Evolutionary conservation across 148 eudicot species (phyloP).

Genomic region (Rhododendron kiyosumense): DNA sequence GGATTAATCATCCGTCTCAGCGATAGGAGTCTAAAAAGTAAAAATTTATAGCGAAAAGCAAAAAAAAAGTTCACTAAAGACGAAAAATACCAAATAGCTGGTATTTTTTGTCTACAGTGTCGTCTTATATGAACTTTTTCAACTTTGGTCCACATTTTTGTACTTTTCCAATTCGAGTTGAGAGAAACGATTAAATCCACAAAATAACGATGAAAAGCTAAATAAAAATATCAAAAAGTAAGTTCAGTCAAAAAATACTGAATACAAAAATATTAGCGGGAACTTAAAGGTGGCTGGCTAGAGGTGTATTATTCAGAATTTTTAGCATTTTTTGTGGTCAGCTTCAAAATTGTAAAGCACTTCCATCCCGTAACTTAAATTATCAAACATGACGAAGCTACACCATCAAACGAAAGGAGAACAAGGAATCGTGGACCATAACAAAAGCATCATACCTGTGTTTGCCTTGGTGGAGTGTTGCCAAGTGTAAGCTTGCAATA

Average conservation of each 20-base stretch:
- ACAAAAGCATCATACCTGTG: conserved; percentile 50
- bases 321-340: neutral
- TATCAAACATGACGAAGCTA: neutral
- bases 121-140: too few relatives aligned
- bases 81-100: too few relatives aligned
- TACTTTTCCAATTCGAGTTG: too few relatives aligned
- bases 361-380: neutral
- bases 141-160: too few relatives aligned
- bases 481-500: conserved; percentile 97
- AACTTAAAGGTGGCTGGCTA: neutral
- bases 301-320: neutral
- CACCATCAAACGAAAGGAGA: neutral
- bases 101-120: too few relatives aligned
- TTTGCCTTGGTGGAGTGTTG: conserved; percentile 68
- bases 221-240: too few relatives aligned
- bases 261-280: neutral
- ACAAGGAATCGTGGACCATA: neutral
- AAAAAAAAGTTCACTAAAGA: too few relatives aligned
- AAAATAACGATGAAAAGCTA: too few relatives aligned
- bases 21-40: too few relatives aligned
- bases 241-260: neutral
- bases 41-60: too few relatives aligned
- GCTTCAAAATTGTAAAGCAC: neutral
- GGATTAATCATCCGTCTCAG: too few relatives aligned
- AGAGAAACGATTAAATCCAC: too few relatives aligned